These are phyloP conservation scores for Thoreauomyces humboldtii DNA, from an alignment of 192 early-diverging fungal genomes.

Conservation along the genomic window DNA sequence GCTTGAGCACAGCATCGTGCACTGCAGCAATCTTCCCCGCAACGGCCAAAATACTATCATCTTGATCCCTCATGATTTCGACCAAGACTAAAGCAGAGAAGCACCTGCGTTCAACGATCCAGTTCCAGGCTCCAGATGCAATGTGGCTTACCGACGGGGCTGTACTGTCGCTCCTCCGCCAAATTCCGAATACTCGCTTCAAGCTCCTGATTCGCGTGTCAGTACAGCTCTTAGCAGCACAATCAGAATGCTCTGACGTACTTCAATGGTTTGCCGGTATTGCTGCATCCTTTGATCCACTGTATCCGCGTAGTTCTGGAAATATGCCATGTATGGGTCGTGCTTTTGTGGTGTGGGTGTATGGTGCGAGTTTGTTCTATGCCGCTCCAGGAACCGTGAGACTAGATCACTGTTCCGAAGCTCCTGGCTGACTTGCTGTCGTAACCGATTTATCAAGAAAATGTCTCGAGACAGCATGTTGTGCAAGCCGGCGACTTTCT, in stretches of 20 bases:
- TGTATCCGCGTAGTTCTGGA: conserved; percentile 31
- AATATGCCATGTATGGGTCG: conserved; percentile 37
- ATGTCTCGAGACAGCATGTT: conserved; percentile 40
- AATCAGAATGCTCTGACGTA: neutral
- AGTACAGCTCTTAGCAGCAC: neutral
- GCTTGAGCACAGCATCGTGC: conserved; percentile 27
- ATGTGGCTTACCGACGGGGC: conserved; percentile 11
- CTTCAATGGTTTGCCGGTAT: conserved; percentile 42
- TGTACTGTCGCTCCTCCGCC: conserved; percentile 11
- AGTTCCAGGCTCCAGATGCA: neutral
- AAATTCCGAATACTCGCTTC: conserved; percentile 17
- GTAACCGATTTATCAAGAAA: conserved; percentile 28
- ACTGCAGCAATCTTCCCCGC: conserved; percentile 16
- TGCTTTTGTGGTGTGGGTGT: conserved; percentile 22
- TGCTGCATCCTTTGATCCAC: conserved; percentile 37
- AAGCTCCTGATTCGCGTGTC: conserved; percentile 10
- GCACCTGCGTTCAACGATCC: neutral
- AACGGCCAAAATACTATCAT: conserved; percentile 21
- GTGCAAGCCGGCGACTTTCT: conserved; percentile 38
- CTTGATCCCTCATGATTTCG: conserved; percentile 27
- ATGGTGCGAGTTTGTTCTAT: conserved; percentile 6
- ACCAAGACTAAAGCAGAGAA: conserved; percentile 16
- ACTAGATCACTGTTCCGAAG: conserved; percentile 39
- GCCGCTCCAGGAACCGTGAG: conserved; percentile 37
- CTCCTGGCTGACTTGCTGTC: conserved; percentile 22